Base-by-base conservation (phyloP, 805 yeast genomes). In the Starmerella tilneyi region DNA sequence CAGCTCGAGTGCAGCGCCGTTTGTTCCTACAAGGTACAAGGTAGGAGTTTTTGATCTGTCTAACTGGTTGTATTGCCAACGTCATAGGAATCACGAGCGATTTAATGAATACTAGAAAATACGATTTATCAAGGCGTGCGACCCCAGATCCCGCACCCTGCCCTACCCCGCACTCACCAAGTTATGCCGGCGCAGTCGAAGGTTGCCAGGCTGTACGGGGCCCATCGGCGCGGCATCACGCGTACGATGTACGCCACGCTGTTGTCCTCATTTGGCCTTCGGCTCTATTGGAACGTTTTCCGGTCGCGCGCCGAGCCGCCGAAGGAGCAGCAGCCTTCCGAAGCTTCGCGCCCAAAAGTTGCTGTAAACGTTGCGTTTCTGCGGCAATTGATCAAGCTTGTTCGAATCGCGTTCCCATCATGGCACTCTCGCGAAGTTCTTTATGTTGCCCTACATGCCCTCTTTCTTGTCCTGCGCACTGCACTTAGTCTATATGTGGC, bases 401-500 rank as follows among this genome's bases (percentile, higher is more conserved):
- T 65, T 27, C 50, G 54, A 32, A 62, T 65, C 31, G 51, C 65
- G 16, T 49, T 65, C 20, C 69, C 69, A 0, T 48, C 55, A 11
- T 59, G 58, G 16, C 31, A 42, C 24, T 54, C 61, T 28, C 50
- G 53, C 28, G 66, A 64, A 45, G 59, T 66, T 35, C 55, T 61
- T 58, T 51, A 62, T 32, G 57, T 83, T 29, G 48, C 60, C 0
- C 53, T 73, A 0, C 89, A 84, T 61, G 63, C 84, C 5, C 58
- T 68, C 0, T 66, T 84, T 21, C 67, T 88, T 36, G 70, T 82
- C 3, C 52, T 73, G 4, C 71, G 94, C 52, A 89, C 95, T 0
- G 61, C 79, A 20, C 64, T 88, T 22, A 80, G 94, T 2, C 70
- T 88, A 38, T 78, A 79, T 56, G 88, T 86, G 13, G 96, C 96